Evolutionary conservation across 2,329 filamentous ascomycete species (phyloP).

Genomic region (Pseudocercospora crystallina): DNA sequence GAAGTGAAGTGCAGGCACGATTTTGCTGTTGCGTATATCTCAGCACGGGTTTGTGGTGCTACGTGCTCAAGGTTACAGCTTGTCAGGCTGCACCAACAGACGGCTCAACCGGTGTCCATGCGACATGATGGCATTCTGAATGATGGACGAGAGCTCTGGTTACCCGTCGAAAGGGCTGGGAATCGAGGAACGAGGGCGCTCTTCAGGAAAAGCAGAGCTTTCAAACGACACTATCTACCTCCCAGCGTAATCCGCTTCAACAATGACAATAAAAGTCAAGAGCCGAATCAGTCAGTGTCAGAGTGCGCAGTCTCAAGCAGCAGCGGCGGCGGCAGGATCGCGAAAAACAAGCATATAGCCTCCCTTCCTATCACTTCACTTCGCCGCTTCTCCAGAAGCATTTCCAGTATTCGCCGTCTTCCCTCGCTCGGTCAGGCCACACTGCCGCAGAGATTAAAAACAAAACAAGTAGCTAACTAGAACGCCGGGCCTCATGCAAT

Average conservation of each 20-base stretch:
- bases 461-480: neutral
- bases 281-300: no score
- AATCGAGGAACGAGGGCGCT: no score
- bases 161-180: no score
- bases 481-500: conserved; percentile 10
- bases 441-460: neutral
- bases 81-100: no score
- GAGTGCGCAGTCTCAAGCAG: neutral
- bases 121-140: no score
- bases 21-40: no score
- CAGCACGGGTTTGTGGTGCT: no score
- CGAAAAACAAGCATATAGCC: conserved; percentile 5
- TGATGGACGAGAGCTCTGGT: no score
- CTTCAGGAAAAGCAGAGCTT: conserved; percentile 1
- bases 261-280: neutral
- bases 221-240: conserved; percentile 4
- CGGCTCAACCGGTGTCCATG: no score
- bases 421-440: conserved; percentile 5
- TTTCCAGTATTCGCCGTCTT: conserved; percentile 4
- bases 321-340: neutral
- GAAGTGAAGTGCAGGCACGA: no score
- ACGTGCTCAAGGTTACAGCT: no score
- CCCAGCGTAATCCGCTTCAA: neutral
- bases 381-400: neutral
- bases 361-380: neutral